These are phyloP conservation scores for Spathaspora sp. DNA, from an alignment of 805 yeast genomes.

Conservation along the genomic window DNA sequence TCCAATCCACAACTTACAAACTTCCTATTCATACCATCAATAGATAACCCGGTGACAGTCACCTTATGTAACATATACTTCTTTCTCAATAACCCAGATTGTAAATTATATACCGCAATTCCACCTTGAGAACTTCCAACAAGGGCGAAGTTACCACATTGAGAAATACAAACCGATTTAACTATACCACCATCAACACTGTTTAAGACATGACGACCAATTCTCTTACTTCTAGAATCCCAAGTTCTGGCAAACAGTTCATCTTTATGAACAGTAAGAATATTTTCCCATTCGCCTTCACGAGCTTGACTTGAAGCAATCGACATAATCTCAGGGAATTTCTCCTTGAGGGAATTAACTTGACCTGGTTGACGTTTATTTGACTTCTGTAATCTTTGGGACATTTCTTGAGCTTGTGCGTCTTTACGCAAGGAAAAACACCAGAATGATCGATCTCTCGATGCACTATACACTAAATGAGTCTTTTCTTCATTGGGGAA, in stretches of 20 bases:
- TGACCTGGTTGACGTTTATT: slow-evolving; percentile 52
- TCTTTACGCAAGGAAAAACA: slow-evolving; percentile 89
- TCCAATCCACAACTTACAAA: slow-evolving; percentile 88
- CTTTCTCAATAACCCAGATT: slow-evolving; percentile 81
- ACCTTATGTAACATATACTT: slow-evolving; percentile 67
- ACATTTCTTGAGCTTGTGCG: slow-evolving; percentile 91
- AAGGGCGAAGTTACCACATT: slow-evolving; percentile 92
- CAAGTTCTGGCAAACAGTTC: slow-evolving; percentile 86
- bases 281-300: slow-evolving; percentile 90
- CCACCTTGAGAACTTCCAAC: slow-evolving; percentile 88
- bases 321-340: slow-evolving; percentile 70
- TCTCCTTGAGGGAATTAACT: slow-evolving; percentile 51
- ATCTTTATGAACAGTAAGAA: slow-evolving; percentile 83
- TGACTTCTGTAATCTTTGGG: slow-evolving; percentile 59
- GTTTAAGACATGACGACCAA: slow-evolving; percentile 67
- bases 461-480: slow-evolving; percentile 82
- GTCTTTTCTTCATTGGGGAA: slow-evolving; percentile 76
- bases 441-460: slow-evolving; percentile 87
- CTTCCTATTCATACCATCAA: slow-evolving; percentile 86
- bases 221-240: slow-evolving; percentile 74
- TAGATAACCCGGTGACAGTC: slow-evolving; percentile 81
- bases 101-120: slow-evolving; percentile 82
- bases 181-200: slow-evolving; percentile 80
- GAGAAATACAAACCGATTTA: slow-evolving; percentile 74
- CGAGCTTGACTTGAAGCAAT: slow-evolving; percentile 72